Conservation (phyloP, 139 green algal genomes). For the Ulvella scutata region DNA sequence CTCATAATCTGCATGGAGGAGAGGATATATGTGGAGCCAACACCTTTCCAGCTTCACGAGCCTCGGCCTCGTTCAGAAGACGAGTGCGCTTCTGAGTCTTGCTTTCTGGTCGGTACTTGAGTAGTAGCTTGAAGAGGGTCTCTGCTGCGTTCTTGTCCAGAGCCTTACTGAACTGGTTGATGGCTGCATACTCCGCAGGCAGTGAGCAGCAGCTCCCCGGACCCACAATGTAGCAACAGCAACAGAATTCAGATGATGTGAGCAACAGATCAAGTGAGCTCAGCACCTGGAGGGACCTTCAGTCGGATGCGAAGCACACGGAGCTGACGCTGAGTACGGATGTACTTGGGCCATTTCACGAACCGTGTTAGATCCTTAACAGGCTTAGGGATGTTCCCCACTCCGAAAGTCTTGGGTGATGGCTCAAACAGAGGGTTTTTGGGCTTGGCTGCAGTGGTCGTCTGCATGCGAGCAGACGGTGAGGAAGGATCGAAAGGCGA, state of each 20-base stretch:
- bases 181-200: constrained; percentile 9
- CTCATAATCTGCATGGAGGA: not conserved
- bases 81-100: constrained; percentile 90
- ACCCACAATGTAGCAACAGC: too few relatives aligned
- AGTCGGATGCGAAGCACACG: constrained; percentile 87
- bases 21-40: not conserved
- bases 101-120: constrained; percentile 98
- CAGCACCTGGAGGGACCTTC: constrained; percentile 32
- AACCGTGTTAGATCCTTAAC: constrained; percentile 91
- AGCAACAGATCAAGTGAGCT: not conserved
- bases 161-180: constrained; percentile 48
- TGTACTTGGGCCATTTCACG: constrained; percentile 99
- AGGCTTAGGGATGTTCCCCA: constrained; percentile 66
- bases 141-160: constrained; percentile 74
- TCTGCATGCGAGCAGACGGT: not conserved
- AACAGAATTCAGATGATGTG: too few relatives aligned
- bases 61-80: constrained; percentile 66
- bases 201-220: too few relatives aligned
- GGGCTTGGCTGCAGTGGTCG: not conserved
- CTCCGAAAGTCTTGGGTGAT: constrained; percentile 23
- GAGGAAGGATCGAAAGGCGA: not conserved
- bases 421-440: not conserved
- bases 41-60: constrained; percentile 35
- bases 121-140: constrained; percentile 91
- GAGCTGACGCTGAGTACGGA: constrained; percentile 93